A percentile compares a stretch with the other conserved stretches of the same genome.
These are phyloP conservation scores for Pilatotrama ljubarskyi DNA, from an alignment of 768 basidiomycete species.

Conservation along the genomic window DNA sequence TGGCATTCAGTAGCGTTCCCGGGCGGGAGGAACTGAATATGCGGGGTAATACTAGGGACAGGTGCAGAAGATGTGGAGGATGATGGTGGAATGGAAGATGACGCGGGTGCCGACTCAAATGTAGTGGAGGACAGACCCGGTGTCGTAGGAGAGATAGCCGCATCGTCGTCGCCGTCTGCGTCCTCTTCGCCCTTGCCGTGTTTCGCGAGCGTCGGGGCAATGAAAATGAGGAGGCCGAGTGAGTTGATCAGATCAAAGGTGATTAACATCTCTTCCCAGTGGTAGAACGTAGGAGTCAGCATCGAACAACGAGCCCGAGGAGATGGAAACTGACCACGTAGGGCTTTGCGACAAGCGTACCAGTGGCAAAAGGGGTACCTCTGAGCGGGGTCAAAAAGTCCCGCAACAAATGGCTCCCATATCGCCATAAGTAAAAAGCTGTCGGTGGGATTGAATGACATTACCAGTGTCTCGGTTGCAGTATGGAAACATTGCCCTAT, in stretches of 20 bases:
- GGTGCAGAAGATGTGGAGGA: not conserved
- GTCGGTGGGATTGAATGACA: not conserved
- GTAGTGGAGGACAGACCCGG: not conserved
- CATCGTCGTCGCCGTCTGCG: constrained; percentile 8
- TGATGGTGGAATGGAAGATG: constrained; percentile 1
- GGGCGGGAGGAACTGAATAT: constrained; percentile 29
- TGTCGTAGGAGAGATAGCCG: not conserved
- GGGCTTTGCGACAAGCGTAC: not conserved
- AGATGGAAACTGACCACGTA: not conserved
- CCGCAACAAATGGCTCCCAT: not conserved
- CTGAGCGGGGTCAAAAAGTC: not conserved
- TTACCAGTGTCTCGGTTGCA: not conserved
- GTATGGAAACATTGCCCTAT: no score
- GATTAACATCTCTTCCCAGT: not conserved
- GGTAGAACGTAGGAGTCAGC: no score
- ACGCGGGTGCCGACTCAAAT: not conserved
- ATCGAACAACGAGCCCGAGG: not conserved
- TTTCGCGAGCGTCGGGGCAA: not conserved
- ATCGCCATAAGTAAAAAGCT: not conserved
- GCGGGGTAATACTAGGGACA: not conserved
- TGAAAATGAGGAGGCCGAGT: not conserved
- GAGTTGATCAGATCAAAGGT: not conserved
- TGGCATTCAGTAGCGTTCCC: constrained; percentile 34
- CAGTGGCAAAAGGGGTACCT: not conserved
- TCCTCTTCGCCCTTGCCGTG: constrained; percentile 5